phyloP scores from a whole-genome alignment of 2,329 filamentous ascomycete genomes.

The Trichoderma cornu-damae region DNA sequence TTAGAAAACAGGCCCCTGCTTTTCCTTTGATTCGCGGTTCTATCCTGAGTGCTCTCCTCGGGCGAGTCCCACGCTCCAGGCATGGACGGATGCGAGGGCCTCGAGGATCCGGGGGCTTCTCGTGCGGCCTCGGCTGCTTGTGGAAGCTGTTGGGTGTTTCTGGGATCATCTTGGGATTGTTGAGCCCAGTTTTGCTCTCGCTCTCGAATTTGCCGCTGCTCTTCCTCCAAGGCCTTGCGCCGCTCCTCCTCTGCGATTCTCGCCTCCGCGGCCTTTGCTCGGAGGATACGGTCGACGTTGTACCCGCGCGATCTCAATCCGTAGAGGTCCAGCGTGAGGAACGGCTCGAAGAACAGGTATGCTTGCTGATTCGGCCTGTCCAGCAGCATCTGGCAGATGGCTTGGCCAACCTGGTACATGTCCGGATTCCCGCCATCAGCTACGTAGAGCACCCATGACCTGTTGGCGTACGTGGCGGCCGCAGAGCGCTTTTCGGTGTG shows the following conservation, averaged over 20 bases:
- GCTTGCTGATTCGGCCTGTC: slow-evolving; percentile 81
- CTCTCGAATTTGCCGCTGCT: slow-evolving; percentile 62
- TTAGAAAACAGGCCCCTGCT: slow-evolving; percentile 62
- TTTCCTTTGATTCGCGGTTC: slow-evolving; percentile 34
- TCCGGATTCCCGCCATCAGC: slow-evolving; percentile 64
- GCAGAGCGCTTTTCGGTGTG: slow-evolving; percentile 73
- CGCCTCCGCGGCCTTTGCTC: slow-evolving; percentile 80
- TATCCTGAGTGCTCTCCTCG: slow-evolving; percentile 38
- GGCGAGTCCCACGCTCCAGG: slow-evolving; percentile 73
- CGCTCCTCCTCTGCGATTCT: slow-evolving; percentile 80
- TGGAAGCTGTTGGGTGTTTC: slow-evolving; percentile 30
- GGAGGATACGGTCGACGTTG: slow-evolving; percentile 91
- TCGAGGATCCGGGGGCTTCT: slow-evolving; percentile 38
- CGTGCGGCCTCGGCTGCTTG: slow-evolving; percentile 34
- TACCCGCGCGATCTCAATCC: slow-evolving; percentile 83
- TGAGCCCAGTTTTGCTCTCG: slow-evolving; percentile 43
- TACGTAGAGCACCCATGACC: slow-evolving; percentile 68
- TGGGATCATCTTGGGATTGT: slow-evolving; percentile 19
- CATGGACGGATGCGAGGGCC: slow-evolving; percentile 48
- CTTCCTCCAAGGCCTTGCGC: slow-evolving; percentile 66
- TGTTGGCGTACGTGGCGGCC: slow-evolving; percentile 52
- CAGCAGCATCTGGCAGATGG: slow-evolving; percentile 75
- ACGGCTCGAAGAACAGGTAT: slow-evolving; percentile 83
- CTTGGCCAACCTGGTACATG: slow-evolving; percentile 87
- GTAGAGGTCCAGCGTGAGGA: slow-evolving; percentile 78